Evolutionary conservation across 2,329 filamentous ascomycete genomes (phyloP).

Genomic region (Nemania diffusa): DNA sequence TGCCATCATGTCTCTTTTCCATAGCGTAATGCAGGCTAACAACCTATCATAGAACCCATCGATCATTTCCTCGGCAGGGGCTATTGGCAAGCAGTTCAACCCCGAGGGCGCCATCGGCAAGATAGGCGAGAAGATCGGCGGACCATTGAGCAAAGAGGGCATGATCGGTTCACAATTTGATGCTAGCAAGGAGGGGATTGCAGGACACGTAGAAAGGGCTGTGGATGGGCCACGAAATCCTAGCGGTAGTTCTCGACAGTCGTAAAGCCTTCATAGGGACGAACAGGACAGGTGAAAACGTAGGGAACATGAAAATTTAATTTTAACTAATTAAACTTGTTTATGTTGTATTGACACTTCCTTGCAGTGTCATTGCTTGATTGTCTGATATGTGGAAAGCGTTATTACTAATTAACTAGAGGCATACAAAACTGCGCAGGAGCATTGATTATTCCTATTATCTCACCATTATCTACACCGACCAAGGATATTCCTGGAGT

Average conservation of each 20-base stretch:
- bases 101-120: constrained; percentile 28
- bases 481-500: not conserved
- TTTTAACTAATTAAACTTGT: too few species aligned
- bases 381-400: too few species aligned
- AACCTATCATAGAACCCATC: constrained; percentile 22
- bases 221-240: constrained; percentile 30
- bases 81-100: constrained; percentile 31
- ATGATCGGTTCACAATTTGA: constrained; percentile 29
- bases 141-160: constrained; percentile 22
- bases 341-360: too few species aligned
- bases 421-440: too few species aligned
- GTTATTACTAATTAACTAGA: too few species aligned
- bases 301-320: not conserved
- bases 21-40: not conserved
- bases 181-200: constrained; percentile 30
- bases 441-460: too few species aligned
- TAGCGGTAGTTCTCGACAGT: constrained; percentile 22
- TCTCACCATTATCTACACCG: too few species aligned
- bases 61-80: constrained; percentile 25
- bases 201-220: constrained; percentile 29
- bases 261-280: not conserved
- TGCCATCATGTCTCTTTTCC: not conserved
- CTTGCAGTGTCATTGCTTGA: too few species aligned
- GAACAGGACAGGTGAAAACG: not conserved
- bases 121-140: constrained; percentile 32